phyloP scores from a whole-genome alignment of 164 flowering plant species.

The Magnolia changhungtana region DNA sequence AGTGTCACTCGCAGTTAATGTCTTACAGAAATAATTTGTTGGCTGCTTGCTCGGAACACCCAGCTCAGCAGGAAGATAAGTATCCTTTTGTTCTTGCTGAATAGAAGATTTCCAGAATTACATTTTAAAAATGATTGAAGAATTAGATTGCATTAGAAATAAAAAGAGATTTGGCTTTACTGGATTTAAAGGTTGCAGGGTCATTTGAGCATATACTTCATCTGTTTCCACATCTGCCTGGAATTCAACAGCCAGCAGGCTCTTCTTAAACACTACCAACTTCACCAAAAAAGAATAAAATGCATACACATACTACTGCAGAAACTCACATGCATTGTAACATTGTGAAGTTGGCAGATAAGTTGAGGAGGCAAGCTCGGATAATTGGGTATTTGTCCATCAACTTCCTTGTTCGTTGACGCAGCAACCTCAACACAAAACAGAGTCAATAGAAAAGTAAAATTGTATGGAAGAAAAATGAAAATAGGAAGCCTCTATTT shows the following conservation, averaged over 20 bases:
- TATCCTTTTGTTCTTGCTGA: constrained; percentile 85
- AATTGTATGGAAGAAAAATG: not conserved
- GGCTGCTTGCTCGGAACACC: constrained; percentile 83
- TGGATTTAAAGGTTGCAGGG: constrained; percentile 74
- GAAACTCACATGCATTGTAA: constrained; percentile 81
- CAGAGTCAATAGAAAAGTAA: not conserved
- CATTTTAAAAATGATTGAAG: not conserved
- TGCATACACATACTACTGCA: not conserved
- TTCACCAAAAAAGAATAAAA: not conserved
- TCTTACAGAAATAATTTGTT: constrained; percentile 86
- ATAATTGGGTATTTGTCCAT: constrained; percentile 79
- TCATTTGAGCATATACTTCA: constrained; percentile 93
- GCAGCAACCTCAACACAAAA: constrained; percentile 58
- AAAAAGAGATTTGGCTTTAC: constrained; percentile 27
- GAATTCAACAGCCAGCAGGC: constrained; percentile 17
- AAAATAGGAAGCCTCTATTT: not conserved
- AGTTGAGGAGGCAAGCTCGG: constrained; percentile 83
- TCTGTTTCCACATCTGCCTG: constrained; percentile 95
- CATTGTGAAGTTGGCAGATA: constrained; percentile 81
- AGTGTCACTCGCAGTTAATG: constrained; percentile 85
- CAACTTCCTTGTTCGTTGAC: constrained; percentile 78
- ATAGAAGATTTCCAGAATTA: not conserved
- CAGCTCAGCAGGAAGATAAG: constrained; percentile 63
- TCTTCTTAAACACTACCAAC: not conserved
- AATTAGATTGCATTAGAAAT: not conserved